These are phyloP conservation scores for Candida smagusa DNA, from an alignment of 1,139 yeast species.

Conservation along the genomic window DNA sequence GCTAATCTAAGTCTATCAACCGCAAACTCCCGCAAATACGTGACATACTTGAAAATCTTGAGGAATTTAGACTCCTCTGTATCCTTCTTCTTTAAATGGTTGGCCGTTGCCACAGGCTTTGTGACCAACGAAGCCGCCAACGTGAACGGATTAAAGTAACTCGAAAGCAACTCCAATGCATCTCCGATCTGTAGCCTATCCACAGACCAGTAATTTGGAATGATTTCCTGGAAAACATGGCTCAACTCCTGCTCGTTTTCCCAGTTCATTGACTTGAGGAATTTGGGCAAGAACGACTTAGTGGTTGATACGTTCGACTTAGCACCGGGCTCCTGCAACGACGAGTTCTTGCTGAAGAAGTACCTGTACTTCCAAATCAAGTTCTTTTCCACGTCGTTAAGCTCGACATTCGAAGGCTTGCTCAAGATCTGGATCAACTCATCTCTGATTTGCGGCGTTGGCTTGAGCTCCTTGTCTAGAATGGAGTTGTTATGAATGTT, in stretches of 20 bases:
- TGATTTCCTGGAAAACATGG: conserved; percentile 64
- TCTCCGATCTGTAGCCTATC: conserved; percentile 88
- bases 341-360: conserved; percentile 65
- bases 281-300: conserved; percentile 74
- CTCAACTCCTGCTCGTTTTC: conserved; percentile 75
- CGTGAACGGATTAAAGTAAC: conserved; percentile 51
- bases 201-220: conserved; percentile 45
- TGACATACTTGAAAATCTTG: conserved; percentile 33
- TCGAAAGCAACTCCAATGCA: conserved; percentile 84
- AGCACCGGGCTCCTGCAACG: conserved; percentile 16
- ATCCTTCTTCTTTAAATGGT: conserved; percentile 9
- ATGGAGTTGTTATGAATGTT: conserved; percentile 69
- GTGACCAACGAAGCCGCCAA: conserved; percentile 20
- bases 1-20: conserved; percentile 80
- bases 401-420: conserved; percentile 80
- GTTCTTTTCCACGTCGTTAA: conserved; percentile 81
- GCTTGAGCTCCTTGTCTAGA: conserved; percentile 81
- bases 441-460: conserved; percentile 80
- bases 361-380: conserved; percentile 90
- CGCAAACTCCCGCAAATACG: conserved; percentile 71
- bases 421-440: conserved; percentile 64
- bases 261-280: conserved; percentile 86
- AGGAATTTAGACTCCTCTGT: conserved; percentile 31
- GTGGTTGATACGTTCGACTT: conserved; percentile 10
- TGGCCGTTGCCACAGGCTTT: conserved; percentile 5